phyloP scores from a whole-genome alignment of 2,329 filamentous ascomycete genomes.

The Cercospora sojina region DNA sequence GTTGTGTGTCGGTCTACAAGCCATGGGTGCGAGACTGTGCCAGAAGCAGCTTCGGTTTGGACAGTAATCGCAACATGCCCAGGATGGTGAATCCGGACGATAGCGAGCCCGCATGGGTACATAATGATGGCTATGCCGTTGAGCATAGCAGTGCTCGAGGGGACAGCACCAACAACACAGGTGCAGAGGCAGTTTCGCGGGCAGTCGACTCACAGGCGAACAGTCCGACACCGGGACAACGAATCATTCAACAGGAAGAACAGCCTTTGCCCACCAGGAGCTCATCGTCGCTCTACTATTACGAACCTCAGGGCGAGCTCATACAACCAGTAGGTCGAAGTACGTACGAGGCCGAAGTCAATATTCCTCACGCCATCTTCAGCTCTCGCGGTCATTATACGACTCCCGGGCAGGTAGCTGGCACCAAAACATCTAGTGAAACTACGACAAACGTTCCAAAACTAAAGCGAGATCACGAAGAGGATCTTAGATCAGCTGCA shows the following conservation, averaged over 20 bases:
- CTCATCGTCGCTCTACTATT: conserved; percentile 32
- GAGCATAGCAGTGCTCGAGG: not conserved
- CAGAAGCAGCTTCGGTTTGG: conserved; percentile 4
- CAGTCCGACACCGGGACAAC: not conserved
- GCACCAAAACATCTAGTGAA: not conserved
- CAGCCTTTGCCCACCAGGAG: conserved; percentile 14
- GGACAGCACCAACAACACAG: not conserved
- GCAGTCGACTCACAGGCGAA: not conserved
- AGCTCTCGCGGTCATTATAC: not conserved
- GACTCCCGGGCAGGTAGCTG: not conserved
- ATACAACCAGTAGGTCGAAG: conserved; percentile 39
- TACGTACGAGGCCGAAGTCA: not conserved
- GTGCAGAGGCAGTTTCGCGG: not conserved
- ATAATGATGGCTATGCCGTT: not conserved
- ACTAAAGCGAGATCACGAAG: not conserved
- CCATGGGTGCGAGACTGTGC: not conserved
- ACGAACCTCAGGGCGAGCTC: conserved; percentile 50
- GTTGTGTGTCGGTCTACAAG: not conserved
- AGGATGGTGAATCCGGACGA: not conserved
- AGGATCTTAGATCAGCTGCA: not conserved
- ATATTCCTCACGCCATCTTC: not conserved
- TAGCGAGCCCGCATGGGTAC: not conserved
- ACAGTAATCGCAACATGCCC: not conserved
- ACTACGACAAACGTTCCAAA: not conserved
- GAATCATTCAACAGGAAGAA: conserved; percentile 24